These are phyloP conservation scores for Sclerotinia borealis DNA, from an alignment of 2,329 filamentous ascomycete genomes.

Conservation along the genomic window DNA sequence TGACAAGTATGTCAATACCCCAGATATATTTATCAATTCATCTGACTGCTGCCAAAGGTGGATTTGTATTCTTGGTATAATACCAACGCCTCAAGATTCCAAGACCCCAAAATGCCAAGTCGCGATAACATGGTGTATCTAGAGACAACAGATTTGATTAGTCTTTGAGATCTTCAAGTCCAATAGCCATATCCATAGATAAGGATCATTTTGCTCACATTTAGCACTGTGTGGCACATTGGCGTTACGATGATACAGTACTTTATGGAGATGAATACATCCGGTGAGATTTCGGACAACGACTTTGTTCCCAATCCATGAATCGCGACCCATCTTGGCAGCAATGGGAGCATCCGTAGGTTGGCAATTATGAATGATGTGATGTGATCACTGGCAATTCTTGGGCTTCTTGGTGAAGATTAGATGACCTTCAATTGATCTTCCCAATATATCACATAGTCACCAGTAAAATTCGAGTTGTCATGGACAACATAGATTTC, in stretches of 20 bases:
- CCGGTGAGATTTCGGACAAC: background rate
- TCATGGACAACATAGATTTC: background rate
- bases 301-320: background rate
- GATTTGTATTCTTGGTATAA: background rate
- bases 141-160: background rate
- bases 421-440: background rate
- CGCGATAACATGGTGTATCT: background rate
- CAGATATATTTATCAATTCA: background rate
- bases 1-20: background rate
- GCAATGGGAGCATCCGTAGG: background rate
- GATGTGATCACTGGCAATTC: background rate
- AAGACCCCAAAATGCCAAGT: constrained; percentile 3
- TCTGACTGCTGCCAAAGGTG: background rate
- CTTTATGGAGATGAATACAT: background rate
- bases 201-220: background rate
- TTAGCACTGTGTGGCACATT: background rate
- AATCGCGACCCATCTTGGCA: background rate
- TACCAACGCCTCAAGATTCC: background rate
- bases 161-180: background rate
- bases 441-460: background rate
- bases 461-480: background rate
- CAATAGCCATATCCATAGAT: background rate
- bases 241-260: background rate
- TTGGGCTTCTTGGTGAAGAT: background rate
- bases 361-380: no score